Conservation (phyloP, 1,284 basidiomycete species). For the Ceratobasidium sp. region DNA sequence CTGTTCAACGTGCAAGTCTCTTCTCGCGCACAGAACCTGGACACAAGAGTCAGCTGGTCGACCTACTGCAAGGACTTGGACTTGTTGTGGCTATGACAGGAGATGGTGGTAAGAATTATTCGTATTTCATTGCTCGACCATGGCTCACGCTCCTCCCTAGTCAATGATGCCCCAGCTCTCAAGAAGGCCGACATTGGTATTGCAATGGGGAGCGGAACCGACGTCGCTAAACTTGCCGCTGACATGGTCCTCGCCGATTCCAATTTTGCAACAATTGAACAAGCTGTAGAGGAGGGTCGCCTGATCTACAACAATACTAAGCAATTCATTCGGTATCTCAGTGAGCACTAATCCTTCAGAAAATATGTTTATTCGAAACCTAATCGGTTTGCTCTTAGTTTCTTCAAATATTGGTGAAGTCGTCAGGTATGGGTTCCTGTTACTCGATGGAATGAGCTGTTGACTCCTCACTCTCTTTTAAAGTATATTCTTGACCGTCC, state of each 20-base stretch:
- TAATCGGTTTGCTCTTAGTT: slow-evolving; percentile 65
- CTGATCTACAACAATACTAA: slow-evolving; percentile 99
- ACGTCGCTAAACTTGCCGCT: slow-evolving; percentile 96
- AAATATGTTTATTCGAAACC: slow-evolving; percentile 40
- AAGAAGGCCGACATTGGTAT: slow-evolving; percentile 98
- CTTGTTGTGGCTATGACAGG: slow-evolving; percentile 91
- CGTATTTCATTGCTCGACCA: neutral
- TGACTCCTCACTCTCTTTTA: slow-evolving; percentile 43
- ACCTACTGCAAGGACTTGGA: slow-evolving; percentile 89
- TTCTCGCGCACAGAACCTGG: slow-evolving; percentile 94
- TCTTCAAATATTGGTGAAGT: slow-evolving; percentile 99
- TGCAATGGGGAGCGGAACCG: slow-evolving; percentile 98
- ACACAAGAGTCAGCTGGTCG: slow-evolving; percentile 95
- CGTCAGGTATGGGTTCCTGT: slow-evolving; percentile 63
- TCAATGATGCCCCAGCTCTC: slow-evolving; percentile 95
- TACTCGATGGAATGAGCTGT: slow-evolving; percentile 10
- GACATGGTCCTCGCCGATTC: slow-evolving; percentile 94
- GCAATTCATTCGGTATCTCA: slow-evolving; percentile 93
- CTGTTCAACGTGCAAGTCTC: slow-evolving; percentile 84
- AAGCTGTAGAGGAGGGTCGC: slow-evolving; percentile 95
- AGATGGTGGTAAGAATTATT: slow-evolving; percentile 36
- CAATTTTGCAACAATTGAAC: slow-evolving; percentile 90
- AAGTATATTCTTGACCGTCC: slow-evolving; percentile 94
- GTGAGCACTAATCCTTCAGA: slow-evolving; percentile 54
- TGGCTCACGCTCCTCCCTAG: slow-evolving; percentile 51